These are phyloP conservation scores for Exserohilum turcica DNA, from an alignment of 2,329 filamentous ascomycete species.

Conservation along the genomic window DNA sequence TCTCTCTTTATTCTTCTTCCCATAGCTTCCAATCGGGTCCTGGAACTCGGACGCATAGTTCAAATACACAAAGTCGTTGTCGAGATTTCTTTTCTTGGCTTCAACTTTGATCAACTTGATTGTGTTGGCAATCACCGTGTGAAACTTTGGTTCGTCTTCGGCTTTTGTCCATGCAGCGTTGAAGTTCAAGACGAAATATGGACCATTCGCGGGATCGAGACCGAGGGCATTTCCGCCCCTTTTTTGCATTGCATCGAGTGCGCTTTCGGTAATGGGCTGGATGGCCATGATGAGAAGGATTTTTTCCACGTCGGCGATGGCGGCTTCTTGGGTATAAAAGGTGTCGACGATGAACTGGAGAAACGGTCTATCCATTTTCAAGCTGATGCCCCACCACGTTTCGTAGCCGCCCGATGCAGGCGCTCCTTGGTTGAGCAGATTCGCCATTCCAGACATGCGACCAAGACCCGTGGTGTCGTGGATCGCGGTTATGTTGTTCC, in stretches of 20 bases:
- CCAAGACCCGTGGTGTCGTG: constrained; percentile 28
- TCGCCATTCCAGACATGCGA: constrained; percentile 25
- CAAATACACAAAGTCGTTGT: constrained; percentile 20
- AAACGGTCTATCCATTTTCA: constrained; percentile 23
- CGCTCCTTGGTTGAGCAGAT: constrained; percentile 18
- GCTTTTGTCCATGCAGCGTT: constrained; percentile 14
- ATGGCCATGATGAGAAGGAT: constrained; percentile 24
- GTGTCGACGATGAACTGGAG: constrained; percentile 17
- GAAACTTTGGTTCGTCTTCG: constrained; percentile 16
- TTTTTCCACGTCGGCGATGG: constrained; percentile 20
- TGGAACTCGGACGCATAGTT: constrained; percentile 42
- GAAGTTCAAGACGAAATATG: constrained; percentile 23
- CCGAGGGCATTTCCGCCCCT: constrained; percentile 36
- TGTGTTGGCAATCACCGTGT: constrained; percentile 11
- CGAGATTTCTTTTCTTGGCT: constrained; percentile 9
- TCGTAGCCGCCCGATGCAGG: constrained; percentile 14
- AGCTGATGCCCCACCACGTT: constrained; percentile 27
- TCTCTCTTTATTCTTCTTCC: constrained; percentile 26
- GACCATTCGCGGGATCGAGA: constrained; percentile 19
- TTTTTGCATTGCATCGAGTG: constrained; percentile 18
- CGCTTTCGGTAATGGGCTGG: constrained; percentile 20
- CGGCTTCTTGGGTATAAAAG: constrained; percentile 20
- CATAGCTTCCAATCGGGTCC: constrained; percentile 50
- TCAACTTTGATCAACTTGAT: constrained; percentile 10
- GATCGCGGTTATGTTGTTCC: constrained; percentile 28